phyloP scores from a whole-genome alignment of 768 basidiomycete species.

The Psilocybe tampanensis region DNA sequence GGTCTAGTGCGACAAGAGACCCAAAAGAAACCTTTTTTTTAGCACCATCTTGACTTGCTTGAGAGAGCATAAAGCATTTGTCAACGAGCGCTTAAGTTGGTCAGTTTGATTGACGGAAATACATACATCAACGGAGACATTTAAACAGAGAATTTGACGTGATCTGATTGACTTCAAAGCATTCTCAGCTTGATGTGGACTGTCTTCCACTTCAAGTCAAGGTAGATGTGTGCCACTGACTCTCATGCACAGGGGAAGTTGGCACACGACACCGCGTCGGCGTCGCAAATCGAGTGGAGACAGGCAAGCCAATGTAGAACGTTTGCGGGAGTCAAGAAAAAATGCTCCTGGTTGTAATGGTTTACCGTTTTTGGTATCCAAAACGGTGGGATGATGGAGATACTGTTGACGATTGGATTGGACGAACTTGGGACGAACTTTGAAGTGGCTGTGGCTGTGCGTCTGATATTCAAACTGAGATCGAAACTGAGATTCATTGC shows the following conservation, averaged over 20 bases:
- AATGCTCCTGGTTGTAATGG: conserved; percentile 1
- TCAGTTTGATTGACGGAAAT: neutral
- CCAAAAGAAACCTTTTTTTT: neutral
- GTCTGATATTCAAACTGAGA: neutral
- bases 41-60: neutral
- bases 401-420: neutral
- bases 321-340: neutral
- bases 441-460: too few relatives aligned
- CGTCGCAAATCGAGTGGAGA: too few relatives aligned
- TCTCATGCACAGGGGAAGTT: too few relatives aligned
- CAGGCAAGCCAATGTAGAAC: neutral
- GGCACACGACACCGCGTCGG: too few relatives aligned
- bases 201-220: too few relatives aligned
- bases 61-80: neutral
- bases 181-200: too few relatives aligned
- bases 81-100: neutral
- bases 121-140: too few relatives aligned
- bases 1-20: too few relatives aligned
- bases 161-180: too few relatives aligned
- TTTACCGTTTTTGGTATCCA: conserved; percentile 6
- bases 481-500: neutral
- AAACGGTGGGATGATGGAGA: neutral
- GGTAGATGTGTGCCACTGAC: too few relatives aligned
- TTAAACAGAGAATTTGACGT: too few relatives aligned
- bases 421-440: neutral